Conservation (phyloP, 179 eudicot genomes). For the Camellia oleifera region DNA sequence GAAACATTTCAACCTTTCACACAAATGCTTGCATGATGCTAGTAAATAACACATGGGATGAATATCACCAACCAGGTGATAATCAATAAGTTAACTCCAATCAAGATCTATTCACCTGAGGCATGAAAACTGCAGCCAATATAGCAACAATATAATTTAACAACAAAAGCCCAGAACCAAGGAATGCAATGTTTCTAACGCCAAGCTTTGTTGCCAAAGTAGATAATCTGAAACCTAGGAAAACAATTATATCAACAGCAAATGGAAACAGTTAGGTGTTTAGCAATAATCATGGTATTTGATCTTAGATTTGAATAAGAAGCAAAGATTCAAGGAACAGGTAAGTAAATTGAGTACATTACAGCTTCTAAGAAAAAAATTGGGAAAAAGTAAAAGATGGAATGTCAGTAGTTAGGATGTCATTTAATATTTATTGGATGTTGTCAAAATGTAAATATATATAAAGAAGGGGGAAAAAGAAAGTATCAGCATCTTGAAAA, state of each 20-base stretch:
- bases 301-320: background rate
- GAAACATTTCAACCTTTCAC: background rate
- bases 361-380: no score
- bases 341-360: background rate
- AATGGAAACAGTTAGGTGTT: background rate
- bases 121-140: slow-evolving; percentile 64
- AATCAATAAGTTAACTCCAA: background rate
- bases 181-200: slow-evolving; percentile 87
- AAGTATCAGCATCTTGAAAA: no score
- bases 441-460: no score
- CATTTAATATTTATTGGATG: no score
- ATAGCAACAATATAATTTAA: slow-evolving; percentile 80
- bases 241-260: background rate
- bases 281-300: no score
- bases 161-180: slow-evolving; percentile 91
- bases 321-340: background rate
- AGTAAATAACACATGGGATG: background rate
- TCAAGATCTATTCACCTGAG: slow-evolving; percentile 59
- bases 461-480: no score
- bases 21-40: background rate
- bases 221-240: slow-evolving; percentile 72
- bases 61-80: background rate
- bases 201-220: slow-evolving; percentile 97
- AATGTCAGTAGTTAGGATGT: no score
- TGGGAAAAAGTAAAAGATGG: no score